Evolutionary conservation across 441 rosid species (phyloP), one percentile per base, ranked within the genome.

Genomic region (Lagerstroemia fauriei): DNA sequence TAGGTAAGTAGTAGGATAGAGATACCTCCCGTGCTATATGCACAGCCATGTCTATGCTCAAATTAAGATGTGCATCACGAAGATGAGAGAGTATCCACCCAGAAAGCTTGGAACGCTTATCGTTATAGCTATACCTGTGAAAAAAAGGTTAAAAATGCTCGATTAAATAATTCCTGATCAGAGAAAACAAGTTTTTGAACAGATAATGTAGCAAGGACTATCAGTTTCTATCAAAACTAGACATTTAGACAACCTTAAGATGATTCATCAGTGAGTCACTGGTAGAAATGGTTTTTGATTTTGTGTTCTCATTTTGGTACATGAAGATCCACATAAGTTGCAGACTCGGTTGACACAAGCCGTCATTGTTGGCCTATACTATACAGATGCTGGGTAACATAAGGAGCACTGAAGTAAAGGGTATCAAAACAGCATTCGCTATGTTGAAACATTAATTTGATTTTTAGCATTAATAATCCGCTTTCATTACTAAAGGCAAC

Each of bases 21-120:
- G 80, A 57, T 78, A 93, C 99, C 99, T 96, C 99, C 44, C 96
- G 88, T 70, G 98, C 97, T 83, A 92, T 92, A 84, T 94, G 93
- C 76, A 94, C 85, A 81, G 97, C 99, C 99, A 96, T 96, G 87
- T 96, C 97, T n/a, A 97, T 93, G 94, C 99, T 96, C 87, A 96
- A 88, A 87, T 96, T 96, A 85, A 94, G 90, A 84, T 93, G 89
- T 27, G 96, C 97, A 80, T 96, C 97, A 48, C 90, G 93, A 68
- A 96, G 85, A 89, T 92, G 97, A 13, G 98, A 96, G 80, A 94
- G 88, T 79, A 96, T 96, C 98, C 99, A 96, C 63, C 97, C 90
- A 22, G 98, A 98, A 84, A 96, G 85, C 83, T 96, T 96, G 71
- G 99, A 94, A 31, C 97, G 96, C 89, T 94, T 96, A 87, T 96